Evolutionary conservation across 495 filamentous ascomycete species (phyloP).

Genomic region (Penicillium goetzii): DNA sequence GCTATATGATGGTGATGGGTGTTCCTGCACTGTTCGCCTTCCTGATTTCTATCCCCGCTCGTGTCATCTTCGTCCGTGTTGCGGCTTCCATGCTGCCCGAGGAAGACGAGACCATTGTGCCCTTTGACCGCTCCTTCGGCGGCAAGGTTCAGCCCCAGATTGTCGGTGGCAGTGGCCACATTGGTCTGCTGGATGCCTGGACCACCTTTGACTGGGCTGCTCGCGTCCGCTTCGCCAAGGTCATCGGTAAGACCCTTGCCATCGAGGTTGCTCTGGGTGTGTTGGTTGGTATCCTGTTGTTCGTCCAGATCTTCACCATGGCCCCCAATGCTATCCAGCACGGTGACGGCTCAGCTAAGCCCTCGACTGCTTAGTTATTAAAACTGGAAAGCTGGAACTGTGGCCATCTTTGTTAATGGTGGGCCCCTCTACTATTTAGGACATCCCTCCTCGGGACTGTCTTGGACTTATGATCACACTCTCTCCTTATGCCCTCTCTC

Average conservation of each 20-base stretch:
- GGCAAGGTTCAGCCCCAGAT: constrained; percentile 62
- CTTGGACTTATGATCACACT: not conserved
- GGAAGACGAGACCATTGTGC: constrained; percentile 70
- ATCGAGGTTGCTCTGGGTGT: constrained; percentile 51
- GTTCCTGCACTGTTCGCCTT: constrained; percentile 44
- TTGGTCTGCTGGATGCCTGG: constrained; percentile 73
- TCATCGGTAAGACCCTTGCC: constrained; percentile 66
- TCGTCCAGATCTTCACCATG: constrained; percentile 39
- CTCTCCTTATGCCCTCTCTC: not conserved
- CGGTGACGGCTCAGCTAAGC: not conserved
- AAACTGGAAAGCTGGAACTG: not conserved
- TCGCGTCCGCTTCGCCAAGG: constrained; percentile 66
- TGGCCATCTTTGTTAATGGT: not conserved
- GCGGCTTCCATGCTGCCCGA: constrained; percentile 74
- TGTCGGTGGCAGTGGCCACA: constrained; percentile 68
- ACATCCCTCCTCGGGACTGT: not conserved
- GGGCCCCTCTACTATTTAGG: not conserved
- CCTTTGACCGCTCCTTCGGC: constrained; percentile 74
- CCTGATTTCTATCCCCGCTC: constrained; percentile 62
- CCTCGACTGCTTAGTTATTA: not conserved
- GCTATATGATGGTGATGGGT: constrained; percentile 39
- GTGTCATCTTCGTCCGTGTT: constrained; percentile 66
- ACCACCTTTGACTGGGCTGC: constrained; percentile 67
- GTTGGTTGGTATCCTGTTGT: constrained; percentile 43
- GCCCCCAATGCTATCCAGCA: not conserved